Conservation (phyloP, 2,329 filamentous ascomycete species). For the Xylaria arbuscula region DNA sequence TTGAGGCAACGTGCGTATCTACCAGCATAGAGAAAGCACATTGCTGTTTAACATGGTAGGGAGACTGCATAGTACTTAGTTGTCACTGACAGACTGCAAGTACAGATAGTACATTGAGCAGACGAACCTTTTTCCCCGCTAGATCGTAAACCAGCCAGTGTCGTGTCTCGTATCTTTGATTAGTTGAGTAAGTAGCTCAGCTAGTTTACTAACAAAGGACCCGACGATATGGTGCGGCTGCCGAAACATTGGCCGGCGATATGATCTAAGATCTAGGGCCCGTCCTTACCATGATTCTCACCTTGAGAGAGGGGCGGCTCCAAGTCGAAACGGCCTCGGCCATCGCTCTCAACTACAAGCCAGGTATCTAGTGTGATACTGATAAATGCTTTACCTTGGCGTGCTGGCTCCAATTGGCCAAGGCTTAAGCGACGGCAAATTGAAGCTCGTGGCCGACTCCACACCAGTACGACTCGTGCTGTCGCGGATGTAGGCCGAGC, state of each 20-base stretch:
- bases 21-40: background rate
- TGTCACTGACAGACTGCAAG: background rate
- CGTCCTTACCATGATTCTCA: slow-evolving; percentile 11
- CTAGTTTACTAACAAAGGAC: slow-evolving; percentile 9
- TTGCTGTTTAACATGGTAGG: background rate
- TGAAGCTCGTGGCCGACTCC: slow-evolving; percentile 33
- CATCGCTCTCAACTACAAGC: background rate
- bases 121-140: background rate
- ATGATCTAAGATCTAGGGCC: slow-evolving; percentile 23
- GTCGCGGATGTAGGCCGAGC: slow-evolving; percentile 15
- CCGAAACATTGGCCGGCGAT: slow-evolving; percentile 22
- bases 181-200: background rate
- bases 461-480: slow-evolving; percentile 30
- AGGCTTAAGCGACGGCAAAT: slow-evolving; percentile 27
- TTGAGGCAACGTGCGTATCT: slow-evolving; percentile 19
- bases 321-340: slow-evolving; percentile 11
- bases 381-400: slow-evolving; percentile 18
- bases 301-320: background rate
- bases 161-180: slow-evolving; percentile 17
- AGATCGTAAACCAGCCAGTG: slow-evolving; percentile 10
- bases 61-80: background rate
- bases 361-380: background rate
- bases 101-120: background rate
- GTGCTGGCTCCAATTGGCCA: slow-evolving; percentile 29
- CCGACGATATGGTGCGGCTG: slow-evolving; percentile 19